Conservation (phyloP, 768 basidiomycete species). For the Lentinula sp. region DNA sequence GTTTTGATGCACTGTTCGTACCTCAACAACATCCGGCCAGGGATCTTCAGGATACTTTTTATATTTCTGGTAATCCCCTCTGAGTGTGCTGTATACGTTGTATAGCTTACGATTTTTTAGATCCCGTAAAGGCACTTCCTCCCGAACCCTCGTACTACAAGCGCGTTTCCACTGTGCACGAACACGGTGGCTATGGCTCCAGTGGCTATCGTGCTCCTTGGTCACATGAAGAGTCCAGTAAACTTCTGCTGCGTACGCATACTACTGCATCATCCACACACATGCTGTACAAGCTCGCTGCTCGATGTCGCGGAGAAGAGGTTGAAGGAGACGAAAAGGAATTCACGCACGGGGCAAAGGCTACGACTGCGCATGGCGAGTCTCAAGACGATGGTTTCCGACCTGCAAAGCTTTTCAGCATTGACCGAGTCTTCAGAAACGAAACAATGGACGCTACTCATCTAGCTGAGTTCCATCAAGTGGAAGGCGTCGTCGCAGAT, state of each 20-base stretch:
- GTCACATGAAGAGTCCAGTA: constrained; percentile 86
- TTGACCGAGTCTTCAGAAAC: constrained; percentile 97
- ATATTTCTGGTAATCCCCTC: constrained; percentile 67
- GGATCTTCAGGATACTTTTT: constrained; percentile 98
- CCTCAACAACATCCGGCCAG: constrained; percentile 99
- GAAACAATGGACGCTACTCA: constrained; percentile 99
- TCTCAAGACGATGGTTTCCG: constrained; percentile 66
- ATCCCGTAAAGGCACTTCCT: constrained; percentile 69
- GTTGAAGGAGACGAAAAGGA: constrained; percentile 34
- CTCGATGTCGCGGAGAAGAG: constrained; percentile 63
- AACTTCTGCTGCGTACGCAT: constrained; percentile 91
- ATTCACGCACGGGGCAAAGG: constrained; percentile 30
- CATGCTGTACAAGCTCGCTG: constrained; percentile 93
- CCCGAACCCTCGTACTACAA: constrained; percentile 83
- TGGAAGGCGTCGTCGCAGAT: constrained; percentile 99
- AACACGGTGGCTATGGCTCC: constrained; percentile 84
- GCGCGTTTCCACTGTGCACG: constrained; percentile 78
- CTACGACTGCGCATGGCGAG: constrained; percentile 19
- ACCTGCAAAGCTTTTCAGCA: constrained; percentile 92
- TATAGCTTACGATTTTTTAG: constrained; percentile 28
- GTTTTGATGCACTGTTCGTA: constrained; percentile 96
- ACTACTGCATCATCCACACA: constrained; percentile 92
- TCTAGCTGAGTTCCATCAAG: constrained; percentile 98
- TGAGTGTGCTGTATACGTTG: background rate
- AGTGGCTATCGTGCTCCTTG: constrained; percentile 97